Conservation (phyloP, 2,329 filamentous ascomycete genomes). For the Phialophora chinensis region DNA sequence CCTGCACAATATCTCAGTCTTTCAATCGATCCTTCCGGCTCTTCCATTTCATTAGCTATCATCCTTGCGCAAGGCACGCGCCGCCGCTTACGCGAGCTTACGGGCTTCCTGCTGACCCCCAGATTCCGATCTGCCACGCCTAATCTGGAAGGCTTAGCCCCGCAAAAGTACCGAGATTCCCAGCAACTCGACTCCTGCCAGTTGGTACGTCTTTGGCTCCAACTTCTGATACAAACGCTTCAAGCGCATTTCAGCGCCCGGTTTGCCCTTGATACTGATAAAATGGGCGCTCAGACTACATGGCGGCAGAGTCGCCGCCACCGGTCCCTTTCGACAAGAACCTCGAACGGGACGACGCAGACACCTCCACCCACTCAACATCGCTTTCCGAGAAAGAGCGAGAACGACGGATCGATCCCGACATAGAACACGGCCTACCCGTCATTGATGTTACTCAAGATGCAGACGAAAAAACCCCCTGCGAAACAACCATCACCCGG, state of each 20-base stretch:
- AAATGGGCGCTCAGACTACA: constrained; percentile 21
- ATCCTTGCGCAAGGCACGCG: constrained; percentile 7
- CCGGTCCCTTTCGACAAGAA: constrained; percentile 6
- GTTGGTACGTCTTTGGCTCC: background rate
- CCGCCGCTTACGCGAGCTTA: constrained; percentile 9
- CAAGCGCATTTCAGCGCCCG: background rate
- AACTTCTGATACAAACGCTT: background rate
- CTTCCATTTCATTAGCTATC: background rate
- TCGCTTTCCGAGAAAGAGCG: constrained; percentile 22
- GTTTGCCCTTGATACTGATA: constrained; percentile 2
- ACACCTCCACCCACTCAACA: constrained; percentile 16
- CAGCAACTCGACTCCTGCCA: background rate
- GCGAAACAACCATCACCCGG: constrained; percentile 1
- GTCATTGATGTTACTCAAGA: constrained; percentile 33
- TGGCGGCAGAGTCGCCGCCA: constrained; percentile 17
- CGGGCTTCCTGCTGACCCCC: constrained; percentile 4
- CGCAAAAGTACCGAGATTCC: constrained; percentile 2
- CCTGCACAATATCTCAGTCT: background rate
- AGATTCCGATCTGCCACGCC: constrained; percentile 2
- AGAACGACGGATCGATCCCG: constrained; percentile 22
- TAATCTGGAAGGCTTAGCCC: constrained; percentile 2
- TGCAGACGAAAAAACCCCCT: constrained; percentile 28
- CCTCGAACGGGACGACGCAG: constrained; percentile 13
- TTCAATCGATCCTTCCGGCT: background rate
- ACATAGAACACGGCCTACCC: constrained; percentile 35